A percentile compares a stretch with the other conserved stretches of the same genome.
phyloP scores from a whole-genome alignment of 208 protist genomes.

The Sergeia podlipaevii region DNA sequence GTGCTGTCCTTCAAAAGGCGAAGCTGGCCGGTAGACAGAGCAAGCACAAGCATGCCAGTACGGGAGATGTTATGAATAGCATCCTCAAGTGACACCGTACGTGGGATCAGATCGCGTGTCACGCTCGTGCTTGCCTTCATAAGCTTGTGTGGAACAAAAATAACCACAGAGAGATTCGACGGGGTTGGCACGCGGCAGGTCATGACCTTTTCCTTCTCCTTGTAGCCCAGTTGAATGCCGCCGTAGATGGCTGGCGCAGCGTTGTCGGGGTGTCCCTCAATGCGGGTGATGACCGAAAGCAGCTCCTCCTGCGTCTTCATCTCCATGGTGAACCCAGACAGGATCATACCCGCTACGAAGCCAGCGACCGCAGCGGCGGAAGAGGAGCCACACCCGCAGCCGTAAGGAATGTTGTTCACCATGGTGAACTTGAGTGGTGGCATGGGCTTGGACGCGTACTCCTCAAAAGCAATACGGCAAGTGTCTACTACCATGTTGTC shows the following conservation, averaged over 20 bases:
- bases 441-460: constrained; percentile 72
- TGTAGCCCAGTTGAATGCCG: constrained; percentile 88
- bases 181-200: constrained; percentile 84
- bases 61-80: constrained; percentile 92
- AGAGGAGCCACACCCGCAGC: constrained; percentile 87
- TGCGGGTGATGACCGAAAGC: constrained; percentile 74
- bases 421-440: constrained; percentile 81
- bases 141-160: constrained; percentile 86
- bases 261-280: constrained; percentile 94
- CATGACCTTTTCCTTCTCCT: constrained; percentile 22
- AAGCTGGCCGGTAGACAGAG: constrained; percentile 68
- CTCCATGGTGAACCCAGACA: constrained; percentile 77
- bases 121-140: constrained; percentile 89
- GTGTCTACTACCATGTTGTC: constrained; percentile 88
- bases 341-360: constrained; percentile 85
- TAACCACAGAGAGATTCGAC: constrained; percentile 65
- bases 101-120: constrained; percentile 74
- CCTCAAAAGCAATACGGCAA: constrained; percentile 65
- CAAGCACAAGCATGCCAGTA: constrained; percentile 83
- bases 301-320: constrained; percentile 66
- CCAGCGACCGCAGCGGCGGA: constrained; percentile 89
- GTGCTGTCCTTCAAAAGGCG: constrained; percentile 55
- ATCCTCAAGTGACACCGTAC: constrained; percentile 55
- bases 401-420: constrained; percentile 89
- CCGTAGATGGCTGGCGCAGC: constrained; percentile 93